phyloP scores from a whole-genome alignment of 306 rosid species.

The Lathyrus oleraceus region DNA sequence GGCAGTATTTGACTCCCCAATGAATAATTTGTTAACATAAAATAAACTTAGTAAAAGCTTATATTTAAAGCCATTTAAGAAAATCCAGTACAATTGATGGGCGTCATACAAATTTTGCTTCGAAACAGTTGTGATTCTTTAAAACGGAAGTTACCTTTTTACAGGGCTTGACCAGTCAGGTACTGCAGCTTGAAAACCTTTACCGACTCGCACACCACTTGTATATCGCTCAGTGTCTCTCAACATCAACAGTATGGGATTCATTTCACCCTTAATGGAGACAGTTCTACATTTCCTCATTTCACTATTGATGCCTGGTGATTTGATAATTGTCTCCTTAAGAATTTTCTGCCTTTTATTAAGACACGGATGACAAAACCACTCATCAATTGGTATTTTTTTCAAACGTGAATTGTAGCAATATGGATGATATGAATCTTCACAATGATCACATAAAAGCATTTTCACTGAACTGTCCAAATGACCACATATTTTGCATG shows the following conservation, averaged over 20 bases:
- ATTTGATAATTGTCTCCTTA: slow-evolving; percentile 45
- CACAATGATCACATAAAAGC: slow-evolving; percentile 92
- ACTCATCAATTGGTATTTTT: slow-evolving; percentile 68
- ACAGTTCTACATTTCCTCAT: slow-evolving; percentile 45
- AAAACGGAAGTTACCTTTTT: slow-evolving; percentile 51
- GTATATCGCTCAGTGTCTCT: slow-evolving; percentile 55
- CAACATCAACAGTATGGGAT: slow-evolving; percentile 61
- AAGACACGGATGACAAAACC: slow-evolving; percentile 88
- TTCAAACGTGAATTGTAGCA: slow-evolving; percentile 67
- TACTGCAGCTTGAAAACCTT: slow-evolving; percentile 93
- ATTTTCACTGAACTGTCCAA: slow-evolving; percentile 53
- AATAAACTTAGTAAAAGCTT: slow-evolving; percentile 10
- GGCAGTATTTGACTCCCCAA: slow-evolving; percentile 3
- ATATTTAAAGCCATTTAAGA: slow-evolving; percentile 3
- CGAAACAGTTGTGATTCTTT: slow-evolving; percentile 16
- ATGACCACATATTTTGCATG: slow-evolving; percentile 74
- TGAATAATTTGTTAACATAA: slow-evolving; percentile 14
- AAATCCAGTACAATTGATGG: slow-evolving; percentile 16
- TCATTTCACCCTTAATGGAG: slow-evolving; percentile 52
- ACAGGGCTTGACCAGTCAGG: slow-evolving; percentile 76
- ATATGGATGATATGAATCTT: slow-evolving; percentile 75
- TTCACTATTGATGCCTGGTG: slow-evolving; percentile 47
- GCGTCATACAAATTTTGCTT: slow-evolving; percentile 11
- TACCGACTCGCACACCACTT: slow-evolving; percentile 75
- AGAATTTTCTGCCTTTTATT: slow-evolving; percentile 58